Base-by-base conservation (phyloP, 2,329 filamentous ascomycete genomes). In the Sporothrix pseudoabietina region DNA sequence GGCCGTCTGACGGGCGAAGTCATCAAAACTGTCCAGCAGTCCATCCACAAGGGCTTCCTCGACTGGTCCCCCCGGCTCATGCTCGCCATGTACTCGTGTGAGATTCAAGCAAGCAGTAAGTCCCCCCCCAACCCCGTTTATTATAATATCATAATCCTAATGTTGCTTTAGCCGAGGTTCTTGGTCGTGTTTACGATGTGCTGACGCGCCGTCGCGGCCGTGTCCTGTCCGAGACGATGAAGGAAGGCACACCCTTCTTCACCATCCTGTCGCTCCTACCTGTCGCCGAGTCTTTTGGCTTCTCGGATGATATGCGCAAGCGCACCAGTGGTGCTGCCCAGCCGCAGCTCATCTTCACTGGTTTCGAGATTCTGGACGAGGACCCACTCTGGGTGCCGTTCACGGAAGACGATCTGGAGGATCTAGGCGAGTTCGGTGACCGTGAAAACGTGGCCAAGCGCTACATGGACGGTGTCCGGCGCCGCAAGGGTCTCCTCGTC, bases 341-440 rank as follows among this genome's bases (percentile, higher is more conserved):
- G 78, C 96, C 96, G 69, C 96, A 98, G 85, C 87, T 99, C 52
- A 91, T 97, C 75, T 99, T 98, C 80, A 89, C 93, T 8, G 96
- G 96, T 0, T 99, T 94, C 79, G 94, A 98, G 82, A 88, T 97
- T 77, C 85, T 98, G 1, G 94, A 98, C 80, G 92, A 98, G 82
- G 96, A 99, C 84, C 96, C 96, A 0, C 97, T 97, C 84, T 99
- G 96, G 96, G 94, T 97, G 65, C 96, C 96, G 0, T 94, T 94
- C 76, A 98, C 95, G 0, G 96, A 98, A 80, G 96, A 98, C 80
- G 94, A 99, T 79, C 83, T 99, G 70, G 96, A 99, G 85, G 96
- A 99, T 84, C 83, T 99, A 75, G 96, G 96, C 35, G 95, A 98
- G 85, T 85, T 95, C 80, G 96, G 93, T 4, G 96, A 99, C 83